Base-by-base conservation (phyloP, 305 asterid species). In the Fraxinus albicans region DNA sequence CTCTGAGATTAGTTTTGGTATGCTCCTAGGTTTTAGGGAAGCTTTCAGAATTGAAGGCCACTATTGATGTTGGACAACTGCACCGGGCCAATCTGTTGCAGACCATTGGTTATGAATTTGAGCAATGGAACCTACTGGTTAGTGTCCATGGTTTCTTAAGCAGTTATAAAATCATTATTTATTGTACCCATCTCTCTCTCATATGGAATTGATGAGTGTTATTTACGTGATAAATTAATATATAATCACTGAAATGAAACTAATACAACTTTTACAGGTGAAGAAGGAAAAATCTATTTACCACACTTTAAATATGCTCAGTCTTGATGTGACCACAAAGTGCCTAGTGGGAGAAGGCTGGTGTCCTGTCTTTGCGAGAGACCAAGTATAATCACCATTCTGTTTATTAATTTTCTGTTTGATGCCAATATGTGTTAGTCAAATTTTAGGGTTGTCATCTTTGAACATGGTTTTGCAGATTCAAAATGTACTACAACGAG, bases 261-360 rank as follows among this genome's bases (percentile, higher is more conserved):
- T 6, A 27, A 73, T 85, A 73, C 73, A 77, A 78, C 74, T 63
- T 85, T 73, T 88, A 78, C 84, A 91, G 94, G 92, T 90, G 84
- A 91, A 85, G 85, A 86, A 82, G 88, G 93, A 91, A 85, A 90
- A 88, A 82, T 85, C 89, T 35, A 58, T 89, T 67, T 90, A 89
- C 87, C 90, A 91, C 85, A 80, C 87, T 31, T 79, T 91, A 82
- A 91, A 91, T 83, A 90, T 91, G 94, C 89, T 91, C 83, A 91
- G 85, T 77, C 76, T 90, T 83, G 92, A 91, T 83, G 94, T 91
- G 87, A 90, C 92, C 79, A 88, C 87, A 84, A 89, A 90, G 83
- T 90, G 94, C 87, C 90, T 91, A 58, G 93, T 91, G 23, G 93
- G 93, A 77, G 92, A 91, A 87, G 94, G 93, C 21, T 91, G 94